Conservation (phyloP, 73 alveolate genomes). For the Tetrahymena elliotti region DNA sequence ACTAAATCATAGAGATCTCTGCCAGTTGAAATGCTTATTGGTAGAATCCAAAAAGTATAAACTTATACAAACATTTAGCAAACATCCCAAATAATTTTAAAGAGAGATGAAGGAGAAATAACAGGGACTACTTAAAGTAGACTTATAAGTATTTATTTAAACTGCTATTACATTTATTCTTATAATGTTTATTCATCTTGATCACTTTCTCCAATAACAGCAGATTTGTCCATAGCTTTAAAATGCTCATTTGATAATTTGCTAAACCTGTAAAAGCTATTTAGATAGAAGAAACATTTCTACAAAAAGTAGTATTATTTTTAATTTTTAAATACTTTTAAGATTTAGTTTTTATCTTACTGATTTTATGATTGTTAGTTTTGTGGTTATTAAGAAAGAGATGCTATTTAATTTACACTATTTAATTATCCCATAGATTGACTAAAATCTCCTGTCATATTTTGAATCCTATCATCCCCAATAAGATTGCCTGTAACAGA, state of each 20-base stretch:
- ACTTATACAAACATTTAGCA: background rate
- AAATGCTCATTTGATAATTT: background rate
- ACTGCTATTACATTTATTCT: background rate
- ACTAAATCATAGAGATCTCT: background rate
- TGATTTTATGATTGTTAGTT: background rate
- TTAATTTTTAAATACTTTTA: background rate
- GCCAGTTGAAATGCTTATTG: background rate
- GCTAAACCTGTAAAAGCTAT: background rate
- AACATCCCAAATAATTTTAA: background rate
- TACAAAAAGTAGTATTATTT: background rate
- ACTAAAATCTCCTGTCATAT: background rate
- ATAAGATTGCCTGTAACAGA: background rate
- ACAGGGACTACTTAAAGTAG: background rate
- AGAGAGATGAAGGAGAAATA: background rate
- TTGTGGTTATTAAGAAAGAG: background rate
- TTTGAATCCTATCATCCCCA: background rate
- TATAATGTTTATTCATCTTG: background rate
- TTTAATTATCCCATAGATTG: background rate
- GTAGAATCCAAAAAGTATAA: background rate
- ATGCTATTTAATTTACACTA: background rate
- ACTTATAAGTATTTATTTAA: background rate
- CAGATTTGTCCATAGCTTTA: background rate
- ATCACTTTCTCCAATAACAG: background rate
- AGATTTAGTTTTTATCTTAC: background rate
- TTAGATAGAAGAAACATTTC: background rate